A percentile compares a stretch with the other conserved stretches of the same genome.
phyloP scores from a whole-genome alignment of 1,284 basidiomycete genomes.

The Cryptococcus sp. region DNA sequence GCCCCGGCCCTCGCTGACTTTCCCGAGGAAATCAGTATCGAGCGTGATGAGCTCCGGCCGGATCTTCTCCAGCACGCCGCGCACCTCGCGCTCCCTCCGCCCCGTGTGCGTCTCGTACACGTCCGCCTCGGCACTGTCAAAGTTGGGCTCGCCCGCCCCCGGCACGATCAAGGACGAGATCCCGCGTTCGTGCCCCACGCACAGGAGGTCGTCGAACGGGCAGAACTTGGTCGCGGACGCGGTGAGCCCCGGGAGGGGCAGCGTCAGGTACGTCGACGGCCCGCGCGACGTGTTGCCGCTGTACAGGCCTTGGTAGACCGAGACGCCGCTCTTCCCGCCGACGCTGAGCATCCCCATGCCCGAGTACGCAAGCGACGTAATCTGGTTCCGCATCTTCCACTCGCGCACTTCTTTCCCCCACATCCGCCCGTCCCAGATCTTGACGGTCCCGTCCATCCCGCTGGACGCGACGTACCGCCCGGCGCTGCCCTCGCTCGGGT shows the following conservation, averaged over 20 bases:
- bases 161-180: constrained; percentile 84
- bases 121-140: constrained; percentile 89
- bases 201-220: constrained; percentile 90
- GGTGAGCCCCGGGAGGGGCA: constrained; percentile 60
- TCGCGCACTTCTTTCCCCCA: constrained; percentile 82
- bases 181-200: constrained; percentile 66
- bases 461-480: constrained; percentile 89
- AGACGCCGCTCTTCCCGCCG: constrained; percentile 73
- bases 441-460: constrained; percentile 83
- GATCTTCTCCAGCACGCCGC: constrained; percentile 88
- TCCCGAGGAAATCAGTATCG: constrained; percentile 78
- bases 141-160: constrained; percentile 90
- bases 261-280: constrained; percentile 78
- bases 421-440: constrained; percentile 93
- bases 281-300: constrained; percentile 10
- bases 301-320: constrained; percentile 55
- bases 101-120: constrained; percentile 84
- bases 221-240: constrained; percentile 66
- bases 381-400: constrained; percentile 67
- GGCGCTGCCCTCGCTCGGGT: constrained; percentile 64
- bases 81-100: constrained; percentile 86
- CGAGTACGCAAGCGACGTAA: constrained; percentile 48
- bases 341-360: constrained; percentile 80
- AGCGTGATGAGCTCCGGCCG: constrained; percentile 91
- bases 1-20: constrained; percentile 60